A percentile compares a stretch with the other conserved stretches of the same genome.
These are phyloP conservation scores for Orbilia oligospora DNA, from an alignment of 2,329 filamentous ascomycete species.

Conservation along the genomic window DNA sequence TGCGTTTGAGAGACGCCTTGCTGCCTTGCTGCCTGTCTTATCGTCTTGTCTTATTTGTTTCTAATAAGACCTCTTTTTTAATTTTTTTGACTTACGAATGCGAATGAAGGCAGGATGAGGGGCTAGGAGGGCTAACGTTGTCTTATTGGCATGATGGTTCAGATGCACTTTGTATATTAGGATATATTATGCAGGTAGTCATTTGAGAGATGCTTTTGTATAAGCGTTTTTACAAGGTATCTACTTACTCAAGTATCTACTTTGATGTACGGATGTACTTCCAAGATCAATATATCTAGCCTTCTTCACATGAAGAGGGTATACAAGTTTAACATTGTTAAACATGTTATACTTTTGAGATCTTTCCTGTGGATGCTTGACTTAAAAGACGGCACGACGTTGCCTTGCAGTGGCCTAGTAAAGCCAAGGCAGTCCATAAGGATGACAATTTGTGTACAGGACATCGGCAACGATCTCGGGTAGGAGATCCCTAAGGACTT, in stretches of 20 bases:
- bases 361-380: slow-evolving; percentile 23
- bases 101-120: not conserved
- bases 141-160: slow-evolving; percentile 19
- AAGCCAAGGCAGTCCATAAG: slow-evolving; percentile 39
- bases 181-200: slow-evolving; percentile 20
- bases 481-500: slow-evolving; percentile 9
- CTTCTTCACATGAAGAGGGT: slow-evolving; percentile 4
- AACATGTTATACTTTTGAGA: not conserved
- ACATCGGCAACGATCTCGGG: slow-evolving; percentile 26
- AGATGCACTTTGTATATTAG: slow-evolving; percentile 14
- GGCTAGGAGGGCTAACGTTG: not conserved
- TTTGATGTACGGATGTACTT: not conserved
- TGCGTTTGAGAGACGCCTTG: slow-evolving; percentile 35
- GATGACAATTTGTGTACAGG: slow-evolving; percentile 28
- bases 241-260: not conserved
- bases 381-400: slow-evolving; percentile 32
- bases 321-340: not conserved
- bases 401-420: slow-evolving; percentile 47
- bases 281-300: not conserved
- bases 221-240: slow-evolving; percentile 31
- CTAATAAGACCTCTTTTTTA: too few species aligned
- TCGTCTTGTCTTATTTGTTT: slow-evolving; percentile 1
- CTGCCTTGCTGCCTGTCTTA: slow-evolving; percentile 21
- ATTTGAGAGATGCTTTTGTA: slow-evolving; percentile 27
- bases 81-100: slow-evolving; percentile 32